Evolutionary conservation across 345 rosid genomes (phyloP).

Genomic region (Aquilaria sinensis): DNA sequence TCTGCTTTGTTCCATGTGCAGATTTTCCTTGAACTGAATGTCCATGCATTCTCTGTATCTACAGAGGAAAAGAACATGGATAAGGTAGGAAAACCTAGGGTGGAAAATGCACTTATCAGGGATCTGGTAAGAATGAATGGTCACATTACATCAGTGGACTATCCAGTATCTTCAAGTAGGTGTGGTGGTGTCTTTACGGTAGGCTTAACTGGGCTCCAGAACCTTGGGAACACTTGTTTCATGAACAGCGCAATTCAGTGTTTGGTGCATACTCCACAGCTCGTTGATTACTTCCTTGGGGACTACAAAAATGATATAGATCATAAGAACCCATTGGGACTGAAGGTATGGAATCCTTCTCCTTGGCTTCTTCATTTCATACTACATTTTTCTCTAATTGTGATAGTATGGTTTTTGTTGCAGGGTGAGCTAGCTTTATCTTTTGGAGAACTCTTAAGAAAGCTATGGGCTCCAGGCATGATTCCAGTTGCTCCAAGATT

Average conservation of each 20-base stretch:
- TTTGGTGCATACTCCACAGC: constrained; percentile 57
- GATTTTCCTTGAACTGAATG: constrained; percentile 53
- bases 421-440: constrained; percentile 70
- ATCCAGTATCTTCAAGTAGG: constrained; percentile 19
- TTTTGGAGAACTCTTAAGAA: constrained; percentile 59
- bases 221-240: constrained; percentile 21
- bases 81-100: constrained; percentile 12
- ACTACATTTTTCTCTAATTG: background rate
- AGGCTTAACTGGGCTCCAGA: constrained; percentile 61
- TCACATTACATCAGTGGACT: constrained; percentile 11
- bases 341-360: constrained; percentile 35
- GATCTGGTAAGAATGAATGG: constrained; percentile 30
- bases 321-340: constrained; percentile 51
- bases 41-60: constrained; percentile 48
- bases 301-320: constrained; percentile 56
- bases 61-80: constrained; percentile 24
- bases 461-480: constrained; percentile 63
- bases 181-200: constrained; percentile 29
- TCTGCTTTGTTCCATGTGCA: constrained; percentile 12
- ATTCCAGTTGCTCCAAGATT: constrained; percentile 44
- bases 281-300: constrained; percentile 69
- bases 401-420: constrained; percentile 6
- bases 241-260: constrained; percentile 12
- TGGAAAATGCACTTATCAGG: constrained; percentile 15
- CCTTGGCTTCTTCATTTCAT: background rate